Evolutionary conservation across 2,329 filamentous ascomycete species (phyloP).

Genomic region (Botrytis sinoallii): DNA sequence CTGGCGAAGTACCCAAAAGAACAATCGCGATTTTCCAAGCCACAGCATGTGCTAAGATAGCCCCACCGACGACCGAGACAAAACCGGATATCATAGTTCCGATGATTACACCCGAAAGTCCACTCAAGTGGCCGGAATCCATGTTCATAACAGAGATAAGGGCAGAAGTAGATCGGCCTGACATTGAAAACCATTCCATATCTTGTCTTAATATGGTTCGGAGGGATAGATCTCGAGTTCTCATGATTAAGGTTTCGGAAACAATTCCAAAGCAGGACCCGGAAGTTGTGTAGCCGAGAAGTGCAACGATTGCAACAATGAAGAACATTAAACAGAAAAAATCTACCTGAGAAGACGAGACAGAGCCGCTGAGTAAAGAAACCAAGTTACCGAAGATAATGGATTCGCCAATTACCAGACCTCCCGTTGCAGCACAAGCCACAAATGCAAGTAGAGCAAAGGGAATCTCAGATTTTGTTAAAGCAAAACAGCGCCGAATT

Average conservation of each 20-base stretch:
- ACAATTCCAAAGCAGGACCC: slow-evolving; percentile 52
- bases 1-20: slow-evolving; percentile 63
- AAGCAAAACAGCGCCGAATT: neutral
- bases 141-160: slow-evolving; percentile 67
- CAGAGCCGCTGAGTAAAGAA: neutral
- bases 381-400: neutral
- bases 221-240: slow-evolving; percentile 61
- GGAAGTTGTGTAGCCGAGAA: slow-evolving; percentile 59
- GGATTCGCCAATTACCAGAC: neutral
- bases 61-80: slow-evolving; percentile 56
- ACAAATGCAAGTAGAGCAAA: neutral
- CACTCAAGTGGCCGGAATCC: slow-evolving; percentile 61
- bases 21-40: slow-evolving; percentile 76
- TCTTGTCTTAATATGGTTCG: slow-evolving; percentile 64
- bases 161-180: slow-evolving; percentile 56
- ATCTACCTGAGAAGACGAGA: neutral
- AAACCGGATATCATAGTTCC: slow-evolving; percentile 66
- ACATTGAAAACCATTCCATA: slow-evolving; percentile 68
- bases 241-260: slow-evolving; percentile 61
- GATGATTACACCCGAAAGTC: slow-evolving; percentile 67
- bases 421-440: neutral
- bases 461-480: neutral
- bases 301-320: slow-evolving; percentile 46
- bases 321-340: neutral
- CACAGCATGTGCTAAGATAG: slow-evolving; percentile 55